Evolutionary conservation across 495 filamentous ascomycete genomes (phyloP).

Genomic region (Xylaria castorea): DNA sequence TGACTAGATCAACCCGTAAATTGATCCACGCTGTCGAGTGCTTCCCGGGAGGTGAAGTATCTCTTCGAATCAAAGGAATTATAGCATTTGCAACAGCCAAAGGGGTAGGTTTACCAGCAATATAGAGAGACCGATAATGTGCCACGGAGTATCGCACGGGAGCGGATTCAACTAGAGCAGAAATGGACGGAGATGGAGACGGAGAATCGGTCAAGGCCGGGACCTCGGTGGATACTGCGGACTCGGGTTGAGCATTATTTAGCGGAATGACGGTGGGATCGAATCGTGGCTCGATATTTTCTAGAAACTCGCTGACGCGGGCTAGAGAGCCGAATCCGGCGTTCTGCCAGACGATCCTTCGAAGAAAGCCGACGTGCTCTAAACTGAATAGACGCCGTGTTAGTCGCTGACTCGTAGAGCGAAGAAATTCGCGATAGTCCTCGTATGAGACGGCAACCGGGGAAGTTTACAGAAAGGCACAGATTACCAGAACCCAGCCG

Average conservation of each 20-base stretch:
- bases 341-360: conserved; percentile 63
- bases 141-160: conserved; percentile 61
- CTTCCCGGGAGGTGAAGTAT: conserved; percentile 56
- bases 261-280: conserved; percentile 80
- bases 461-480: conserved; percentile 15
- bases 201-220: neutral
- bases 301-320: conserved; percentile 60
- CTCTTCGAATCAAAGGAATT: conserved; percentile 70
- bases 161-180: conserved; percentile 1
- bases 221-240: neutral
- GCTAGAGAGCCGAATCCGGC: conserved; percentile 71
- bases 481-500: conserved; percentile 15
- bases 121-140: conserved; percentile 73
- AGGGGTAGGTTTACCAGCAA: conserved; percentile 70
- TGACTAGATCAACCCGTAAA: conserved; percentile 61
- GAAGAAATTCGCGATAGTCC: neutral
- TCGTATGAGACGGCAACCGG: neutral
- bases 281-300: conserved; percentile 68
- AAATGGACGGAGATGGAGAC: neutral
- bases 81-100: conserved; percentile 67
- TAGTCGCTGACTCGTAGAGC: neutral
- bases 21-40: conserved; percentile 73
- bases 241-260: neutral
- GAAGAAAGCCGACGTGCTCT: conserved; percentile 43
- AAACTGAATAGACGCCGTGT: conserved; percentile 32